A percentile compares a stretch with the other conserved stretches of the same genome.
Conservation (phyloP, 345 rosid species). For the Eucalyptus shirleyi region DNA sequence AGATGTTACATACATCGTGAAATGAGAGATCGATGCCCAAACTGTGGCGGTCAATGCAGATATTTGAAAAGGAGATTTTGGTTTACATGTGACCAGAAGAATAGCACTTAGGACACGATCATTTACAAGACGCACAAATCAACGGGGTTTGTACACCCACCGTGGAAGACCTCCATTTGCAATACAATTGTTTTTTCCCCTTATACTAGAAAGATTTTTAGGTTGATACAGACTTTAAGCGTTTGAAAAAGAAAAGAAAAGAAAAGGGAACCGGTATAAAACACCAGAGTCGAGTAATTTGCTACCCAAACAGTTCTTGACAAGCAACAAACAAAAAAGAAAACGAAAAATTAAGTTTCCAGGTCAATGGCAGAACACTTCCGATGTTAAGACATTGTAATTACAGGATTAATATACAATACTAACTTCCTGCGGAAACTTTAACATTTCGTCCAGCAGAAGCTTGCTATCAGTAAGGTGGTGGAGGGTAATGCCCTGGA, state of each 20-base stretch:
- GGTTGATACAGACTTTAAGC: background rate
- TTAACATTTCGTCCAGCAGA: background rate
- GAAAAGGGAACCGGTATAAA: rapidly evolving
- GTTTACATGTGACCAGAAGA: background rate
- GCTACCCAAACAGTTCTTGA: background rate
- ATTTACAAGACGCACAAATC: rapidly evolving
- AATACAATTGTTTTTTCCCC: background rate
- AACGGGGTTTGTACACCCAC: background rate
- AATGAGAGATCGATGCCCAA: background rate
- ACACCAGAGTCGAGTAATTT: background rate
- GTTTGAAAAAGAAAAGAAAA: background rate
- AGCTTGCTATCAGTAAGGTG: conserved; percentile 25
- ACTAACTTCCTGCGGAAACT: background rate
- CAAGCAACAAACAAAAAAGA: background rate
- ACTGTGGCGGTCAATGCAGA: background rate
- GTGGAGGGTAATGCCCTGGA: conserved; percentile 53
- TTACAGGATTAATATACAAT: background rate
- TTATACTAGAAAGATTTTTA: background rate
- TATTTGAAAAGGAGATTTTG: background rate
- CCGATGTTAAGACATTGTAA: background rate
- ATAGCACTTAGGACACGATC: background rate
- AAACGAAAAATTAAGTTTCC: background rate
- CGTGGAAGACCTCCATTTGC: background rate
- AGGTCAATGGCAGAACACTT: background rate
- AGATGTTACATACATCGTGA: rapidly evolving